Percentiles rank a stretch among this genome's conserved stretches.
Evolutionary conservation across 805 yeast species (phyloP).

Genomic region (Millerago galiae): DNA sequence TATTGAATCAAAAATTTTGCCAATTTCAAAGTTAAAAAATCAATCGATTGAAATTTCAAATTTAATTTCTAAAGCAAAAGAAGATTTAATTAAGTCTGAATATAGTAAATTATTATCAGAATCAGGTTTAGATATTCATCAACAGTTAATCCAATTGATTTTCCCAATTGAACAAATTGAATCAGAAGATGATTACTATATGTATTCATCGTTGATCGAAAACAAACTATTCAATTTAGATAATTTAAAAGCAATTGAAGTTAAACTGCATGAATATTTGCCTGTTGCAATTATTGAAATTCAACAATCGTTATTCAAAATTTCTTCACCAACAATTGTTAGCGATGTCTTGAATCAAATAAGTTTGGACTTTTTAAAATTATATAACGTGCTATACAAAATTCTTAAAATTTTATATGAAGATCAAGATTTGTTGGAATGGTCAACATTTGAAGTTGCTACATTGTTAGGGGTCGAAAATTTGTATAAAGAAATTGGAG

Average conservation of each 20-base stretch:
- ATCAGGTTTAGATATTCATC: slow-evolving; percentile 52
- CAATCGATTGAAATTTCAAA: slow-evolving; percentile 30
- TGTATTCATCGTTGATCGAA: slow-evolving; percentile 60
- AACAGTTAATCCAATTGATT: slow-evolving; percentile 65
- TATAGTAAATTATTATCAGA: slow-evolving; percentile 41
- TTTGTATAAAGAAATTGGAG: slow-evolving; percentile 5
- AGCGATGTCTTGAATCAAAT: slow-evolving; percentile 48
- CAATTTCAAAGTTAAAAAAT: slow-evolving; percentile 30
- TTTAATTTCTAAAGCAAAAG: slow-evolving; percentile 29
- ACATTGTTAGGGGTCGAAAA: slow-evolving; percentile 67
- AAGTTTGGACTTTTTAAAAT: slow-evolving; percentile 39
- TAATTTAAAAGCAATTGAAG: slow-evolving; percentile 37
- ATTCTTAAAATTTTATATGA: slow-evolving; percentile 30
- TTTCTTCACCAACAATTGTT: slow-evolving; percentile 59
- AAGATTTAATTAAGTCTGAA: slow-evolving; percentile 38
- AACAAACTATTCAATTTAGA: slow-evolving; percentile 47
- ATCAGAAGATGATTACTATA: slow-evolving; percentile 51
- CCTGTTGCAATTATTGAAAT: slow-evolving; percentile 57
- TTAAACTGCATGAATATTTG: slow-evolving; percentile 41
- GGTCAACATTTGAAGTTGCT: slow-evolving; percentile 56
- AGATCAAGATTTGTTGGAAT: slow-evolving; percentile 33
- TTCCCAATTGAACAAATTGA: slow-evolving; percentile 46
- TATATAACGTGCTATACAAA: slow-evolving; percentile 32
- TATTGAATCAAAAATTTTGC: slow-evolving; percentile 46
- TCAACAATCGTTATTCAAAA: slow-evolving; percentile 49